Evolutionary conservation across 2,329 filamentous ascomycete genomes (phyloP), one percentile per base, ranked within the genome.

Genomic region (Colletotrichum coccodes): DNA sequence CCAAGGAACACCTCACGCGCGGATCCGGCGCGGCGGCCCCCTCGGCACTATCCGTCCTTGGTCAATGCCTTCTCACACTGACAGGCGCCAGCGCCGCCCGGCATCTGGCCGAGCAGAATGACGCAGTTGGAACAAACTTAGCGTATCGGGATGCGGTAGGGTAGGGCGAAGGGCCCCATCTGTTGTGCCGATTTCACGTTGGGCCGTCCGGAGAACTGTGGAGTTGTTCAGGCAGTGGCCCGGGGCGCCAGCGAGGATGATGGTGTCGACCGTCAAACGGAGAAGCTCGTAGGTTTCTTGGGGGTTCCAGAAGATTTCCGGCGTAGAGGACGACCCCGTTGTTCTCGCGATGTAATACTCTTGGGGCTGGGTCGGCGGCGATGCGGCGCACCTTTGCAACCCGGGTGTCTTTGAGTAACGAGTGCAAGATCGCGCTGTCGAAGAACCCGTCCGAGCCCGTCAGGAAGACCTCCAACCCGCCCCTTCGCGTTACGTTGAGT

Each of bases 1-100:
- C 78, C 75, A 0, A 81, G 72, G 14, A 75, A 71, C 21, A 62
- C 53, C 69, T 81, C 79, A 6, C 72, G 74, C 1, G 72, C 78
- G 79, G 79, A 80, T 79, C 79, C 1, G 75, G 71, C 0, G 76
- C 72, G 6, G 73, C 68, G 63, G 78, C 78, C 6, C 79, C 79
- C n/a, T 78, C 72, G 21, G 71, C 60, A 12, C 74, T 73, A 59
- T 75, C 70, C 1, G 60, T 66, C 0, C 75, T 71, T 5, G 73
- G 67, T n/a, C 38, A 57, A 12, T 60, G 5, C 8, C n/a, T n/a
- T 5, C 28, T 18, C 34, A 40, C 26, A 14, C 34, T 26, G 34
- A 40, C 18, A 11, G 53, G 53, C n/a, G 16, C n/a, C 38, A 36
- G 9, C 38, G 53, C 2, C 18, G 16, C 34, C 53, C 36, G 36